A percentile compares a stretch with the other conserved stretches of the same genome.
These are phyloP conservation scores for Mycothermus thermophilus DNA, from an alignment of 495 filamentous ascomycete genomes.

Conservation along the genomic window DNA sequence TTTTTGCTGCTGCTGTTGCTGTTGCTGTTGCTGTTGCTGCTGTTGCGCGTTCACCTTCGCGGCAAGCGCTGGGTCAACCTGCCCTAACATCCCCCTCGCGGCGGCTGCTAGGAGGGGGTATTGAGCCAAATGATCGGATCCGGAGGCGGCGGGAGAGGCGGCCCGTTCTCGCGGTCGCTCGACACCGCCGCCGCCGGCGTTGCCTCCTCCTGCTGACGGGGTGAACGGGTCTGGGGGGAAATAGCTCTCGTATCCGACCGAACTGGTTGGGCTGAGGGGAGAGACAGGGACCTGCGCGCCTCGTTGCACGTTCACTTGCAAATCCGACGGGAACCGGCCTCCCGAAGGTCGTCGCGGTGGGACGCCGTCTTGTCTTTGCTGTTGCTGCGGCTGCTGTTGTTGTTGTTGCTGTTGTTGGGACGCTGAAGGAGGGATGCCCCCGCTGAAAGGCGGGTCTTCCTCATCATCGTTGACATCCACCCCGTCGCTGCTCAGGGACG, in stretches of 20 bases:
- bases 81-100: no score
- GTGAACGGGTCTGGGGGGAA: constrained; percentile 45
- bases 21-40: no score
- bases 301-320: constrained; percentile 56
- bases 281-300: constrained; percentile 63
- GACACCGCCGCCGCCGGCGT: no score
- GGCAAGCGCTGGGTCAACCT: no score
- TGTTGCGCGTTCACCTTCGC: no score
- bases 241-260: constrained; percentile 41
- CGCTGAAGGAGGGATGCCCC: neutral
- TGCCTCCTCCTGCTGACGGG: constrained; percentile 39
- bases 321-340: constrained; percentile 80
- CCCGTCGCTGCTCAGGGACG: constrained; percentile 55
- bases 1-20: no score
- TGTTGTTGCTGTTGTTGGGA: neutral
- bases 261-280: no score
- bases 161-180: no score
- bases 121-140: no score
- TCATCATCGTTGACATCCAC: constrained; percentile 32
- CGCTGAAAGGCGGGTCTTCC: constrained; percentile 54
- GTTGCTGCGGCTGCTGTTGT: constrained; percentile 12
- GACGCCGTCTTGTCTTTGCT: constrained; percentile 31
- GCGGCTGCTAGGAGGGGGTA: no score
- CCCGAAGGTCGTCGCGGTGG: constrained; percentile 60
- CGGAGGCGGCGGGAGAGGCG: no score